Conservation (phyloP, 257 asterid species). For the Solanum lycopersicoides region DNA sequence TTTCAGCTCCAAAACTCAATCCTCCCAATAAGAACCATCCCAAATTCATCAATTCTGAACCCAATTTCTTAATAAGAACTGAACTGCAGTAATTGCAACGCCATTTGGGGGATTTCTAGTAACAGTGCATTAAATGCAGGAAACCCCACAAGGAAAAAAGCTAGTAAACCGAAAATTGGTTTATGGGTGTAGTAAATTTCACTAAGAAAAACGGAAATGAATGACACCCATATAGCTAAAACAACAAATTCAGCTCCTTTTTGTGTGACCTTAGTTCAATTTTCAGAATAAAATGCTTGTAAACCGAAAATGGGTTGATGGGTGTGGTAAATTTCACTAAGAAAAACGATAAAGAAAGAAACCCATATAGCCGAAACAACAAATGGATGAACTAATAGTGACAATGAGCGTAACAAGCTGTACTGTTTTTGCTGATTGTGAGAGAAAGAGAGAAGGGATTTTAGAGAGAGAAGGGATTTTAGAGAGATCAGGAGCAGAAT, state of each 20-base stretch:
- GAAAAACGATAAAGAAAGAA: background rate
- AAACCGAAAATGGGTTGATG: background rate
- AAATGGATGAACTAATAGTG: background rate
- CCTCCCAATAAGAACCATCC: background rate
- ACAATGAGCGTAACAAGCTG: background rate
- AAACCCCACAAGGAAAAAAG: background rate
- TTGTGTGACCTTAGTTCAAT: background rate
- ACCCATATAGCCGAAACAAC: background rate
- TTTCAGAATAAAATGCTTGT: background rate
- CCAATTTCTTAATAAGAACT: background rate
- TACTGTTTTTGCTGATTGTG: background rate
- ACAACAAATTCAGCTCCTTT: background rate
- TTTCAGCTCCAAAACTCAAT: background rate
- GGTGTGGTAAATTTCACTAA: background rate
- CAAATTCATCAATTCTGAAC: background rate
- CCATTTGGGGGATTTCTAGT: background rate
- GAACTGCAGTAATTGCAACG: background rate
- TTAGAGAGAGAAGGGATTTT: background rate
- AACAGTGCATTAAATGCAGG: background rate
- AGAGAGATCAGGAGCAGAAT: background rate
- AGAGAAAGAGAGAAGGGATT: background rate
- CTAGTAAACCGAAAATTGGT: background rate
- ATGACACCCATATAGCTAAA: background rate
- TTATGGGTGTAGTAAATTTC: background rate
- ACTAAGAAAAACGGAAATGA: background rate